A percentile compares a stretch with the other conserved stretches of the same genome.
Conservation (phyloP, 1,284 basidiomycete species). For the Leccinum pachyderme region DNA sequence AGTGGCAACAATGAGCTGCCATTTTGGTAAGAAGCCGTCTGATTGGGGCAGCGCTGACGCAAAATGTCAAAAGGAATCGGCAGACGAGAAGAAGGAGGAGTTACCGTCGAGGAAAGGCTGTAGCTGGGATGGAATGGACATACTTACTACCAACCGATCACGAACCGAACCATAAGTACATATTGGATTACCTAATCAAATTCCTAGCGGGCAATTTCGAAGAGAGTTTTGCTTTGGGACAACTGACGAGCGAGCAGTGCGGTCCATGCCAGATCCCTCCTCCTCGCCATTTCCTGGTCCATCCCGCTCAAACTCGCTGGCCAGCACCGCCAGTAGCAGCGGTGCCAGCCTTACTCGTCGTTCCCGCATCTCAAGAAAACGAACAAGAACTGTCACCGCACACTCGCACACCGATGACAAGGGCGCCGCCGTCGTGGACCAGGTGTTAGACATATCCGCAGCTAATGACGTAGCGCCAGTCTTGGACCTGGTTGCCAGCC, state of each 20-base stretch:
- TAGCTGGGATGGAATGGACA: conserved; percentile 12
- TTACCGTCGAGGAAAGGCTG: conserved; percentile 29
- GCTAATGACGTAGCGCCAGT: conserved; percentile 17
- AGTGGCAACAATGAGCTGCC: conserved; percentile 79
- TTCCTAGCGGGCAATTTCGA: conserved; percentile 22
- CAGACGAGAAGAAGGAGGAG: neutral
- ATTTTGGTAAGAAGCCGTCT: conserved; percentile 76
- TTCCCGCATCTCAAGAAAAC: conserved; percentile 33
- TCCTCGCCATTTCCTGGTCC: conserved; percentile 27
- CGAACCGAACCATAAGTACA: no score
- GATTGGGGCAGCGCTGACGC: conserved; percentile 55
- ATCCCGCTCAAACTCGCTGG: conserved; percentile 42
- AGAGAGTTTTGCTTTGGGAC: conserved; percentile 27
- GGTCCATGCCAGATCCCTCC: conserved; percentile 35
- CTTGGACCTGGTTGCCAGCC: conserved; percentile 5
- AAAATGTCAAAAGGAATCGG: conserved; percentile 1
- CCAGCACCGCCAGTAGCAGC: conserved; percentile 41
- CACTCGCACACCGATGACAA: conserved; percentile 21
- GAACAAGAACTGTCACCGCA: conserved; percentile 28
- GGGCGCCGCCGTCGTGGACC: conserved; percentile 13
- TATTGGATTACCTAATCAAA: no score
- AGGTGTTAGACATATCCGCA: conserved; percentile 30
- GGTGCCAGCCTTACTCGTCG: conserved; percentile 33
- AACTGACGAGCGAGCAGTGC: conserved; percentile 21
- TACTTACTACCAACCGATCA: conserved; percentile 14